Percentiles rank a stretch among this genome's conserved stretches.
Conservation (phyloP, 2,329 filamentous ascomycete genomes). For the Ophiostoma montium region DNA sequence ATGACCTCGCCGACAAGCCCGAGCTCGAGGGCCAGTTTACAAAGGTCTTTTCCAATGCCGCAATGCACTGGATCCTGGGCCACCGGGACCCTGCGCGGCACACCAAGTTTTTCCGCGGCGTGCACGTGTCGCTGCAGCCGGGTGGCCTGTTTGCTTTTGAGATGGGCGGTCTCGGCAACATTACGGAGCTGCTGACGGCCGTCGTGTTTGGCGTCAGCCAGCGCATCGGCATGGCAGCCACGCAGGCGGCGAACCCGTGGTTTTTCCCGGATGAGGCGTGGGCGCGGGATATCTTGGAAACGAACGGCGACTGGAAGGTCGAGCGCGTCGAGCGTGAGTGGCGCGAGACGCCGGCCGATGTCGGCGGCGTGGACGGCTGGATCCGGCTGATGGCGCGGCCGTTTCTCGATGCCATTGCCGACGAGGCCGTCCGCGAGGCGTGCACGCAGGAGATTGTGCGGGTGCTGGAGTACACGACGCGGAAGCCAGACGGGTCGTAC, state of each 20-base stretch:
- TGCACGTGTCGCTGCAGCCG: slow-evolving; percentile 36
- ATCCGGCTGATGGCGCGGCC: slow-evolving; percentile 46
- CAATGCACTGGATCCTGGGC: slow-evolving; percentile 52
- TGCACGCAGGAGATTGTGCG: slow-evolving; percentile 39
- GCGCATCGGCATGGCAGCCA: slow-evolving; percentile 34
- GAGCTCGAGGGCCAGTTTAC: slow-evolving; percentile 26
- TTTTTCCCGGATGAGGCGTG: slow-evolving; percentile 55
- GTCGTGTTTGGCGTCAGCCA: slow-evolving; percentile 38
- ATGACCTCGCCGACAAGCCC: slow-evolving; percentile 22
- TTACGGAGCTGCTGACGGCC: slow-evolving; percentile 46
- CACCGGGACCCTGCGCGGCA: slow-evolving; percentile 24
- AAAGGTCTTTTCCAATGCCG: slow-evolving; percentile 54
- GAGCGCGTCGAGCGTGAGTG: slow-evolving; percentile 48
- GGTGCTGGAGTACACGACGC: slow-evolving; percentile 39
- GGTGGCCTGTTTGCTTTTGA: slow-evolving; percentile 51
- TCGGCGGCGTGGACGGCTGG: slow-evolving; percentile 51
- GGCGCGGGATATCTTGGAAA: slow-evolving; percentile 30
- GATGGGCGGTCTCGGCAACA: slow-evolving; percentile 58
- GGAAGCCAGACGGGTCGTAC: slow-evolving; percentile 41
- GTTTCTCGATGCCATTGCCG: slow-evolving; percentile 39
- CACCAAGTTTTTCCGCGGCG: slow-evolving; percentile 35
- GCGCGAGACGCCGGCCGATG: slow-evolving; percentile 44
- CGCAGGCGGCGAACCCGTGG: slow-evolving; percentile 45
- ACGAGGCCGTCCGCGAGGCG: slow-evolving; percentile 31
- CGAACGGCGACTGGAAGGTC: slow-evolving; percentile 32